Evolutionary conservation across 495 filamentous ascomycete species (phyloP).

Genomic region (Penicillium coprophilum): DNA sequence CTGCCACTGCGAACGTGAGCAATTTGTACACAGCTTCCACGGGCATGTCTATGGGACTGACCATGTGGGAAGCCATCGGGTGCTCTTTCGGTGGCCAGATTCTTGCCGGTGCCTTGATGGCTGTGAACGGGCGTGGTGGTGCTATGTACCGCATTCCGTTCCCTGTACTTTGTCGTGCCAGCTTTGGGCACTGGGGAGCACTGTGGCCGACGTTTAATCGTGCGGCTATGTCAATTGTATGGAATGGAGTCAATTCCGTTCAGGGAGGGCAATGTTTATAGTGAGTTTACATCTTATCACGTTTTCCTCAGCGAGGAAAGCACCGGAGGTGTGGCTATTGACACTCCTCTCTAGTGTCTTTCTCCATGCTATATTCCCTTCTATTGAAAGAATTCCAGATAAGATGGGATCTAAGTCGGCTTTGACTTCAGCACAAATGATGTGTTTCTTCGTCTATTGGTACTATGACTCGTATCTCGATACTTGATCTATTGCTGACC

Average conservation of each 20-base stretch:
- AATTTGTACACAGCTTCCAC: slow-evolving; percentile 39
- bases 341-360: slow-evolving; percentile 27
- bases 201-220: slow-evolving; percentile 43
- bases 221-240: slow-evolving; percentile 40
- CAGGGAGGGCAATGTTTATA: slow-evolving; percentile 43
- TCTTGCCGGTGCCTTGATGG: slow-evolving; percentile 33
- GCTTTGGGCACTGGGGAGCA: slow-evolving; percentile 38
- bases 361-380: slow-evolving; percentile 38
- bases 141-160: slow-evolving; percentile 41
- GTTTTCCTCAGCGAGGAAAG: neutral
- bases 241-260: slow-evolving; percentile 40
- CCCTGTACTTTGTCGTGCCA: slow-evolving; percentile 37
- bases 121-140: slow-evolving; percentile 39
- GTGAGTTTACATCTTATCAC: slow-evolving; percentile 9
- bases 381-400: slow-evolving; percentile 34
- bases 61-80: slow-evolving; percentile 40
- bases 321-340: neutral
- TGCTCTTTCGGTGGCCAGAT: slow-evolving; percentile 36
- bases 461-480: neutral
- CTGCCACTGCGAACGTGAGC: slow-evolving; percentile 41
- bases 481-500: neutral
- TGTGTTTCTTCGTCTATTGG: slow-evolving; percentile 39
- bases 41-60: slow-evolving; percentile 35
- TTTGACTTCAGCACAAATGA: slow-evolving; percentile 37
- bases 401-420: slow-evolving; percentile 37